Evolutionary conservation across 1,284 basidiomycete genomes (phyloP), one percentile per base, ranked within the genome.

Genomic region (Megacollybia platyphylla): DNA sequence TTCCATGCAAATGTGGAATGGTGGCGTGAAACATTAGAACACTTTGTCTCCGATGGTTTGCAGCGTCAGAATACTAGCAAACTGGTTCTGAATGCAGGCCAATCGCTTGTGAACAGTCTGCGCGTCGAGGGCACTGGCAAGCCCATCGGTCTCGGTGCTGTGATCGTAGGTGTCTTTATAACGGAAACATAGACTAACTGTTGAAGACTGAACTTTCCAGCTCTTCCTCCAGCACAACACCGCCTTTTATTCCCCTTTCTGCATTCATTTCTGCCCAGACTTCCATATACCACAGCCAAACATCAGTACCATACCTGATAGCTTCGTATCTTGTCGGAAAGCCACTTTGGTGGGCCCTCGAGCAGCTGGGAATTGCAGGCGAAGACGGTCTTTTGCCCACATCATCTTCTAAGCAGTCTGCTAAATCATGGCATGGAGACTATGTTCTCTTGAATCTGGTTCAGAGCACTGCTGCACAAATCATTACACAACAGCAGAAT

Each of bases 331-430:
- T 89, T 8, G 67, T 91, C 3, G 86, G 78, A 11, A 79, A 76
- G 53, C 87, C 89, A 0, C 63, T 92, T 1, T 90, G 84, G 80
- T 92, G 87, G 87, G 80, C 80, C 2, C 68, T 92, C 29, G 75
- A 83, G 41, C 86, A 87, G 49, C 62, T 87, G 29, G 85, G 79
- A 27, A 65, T 91, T 1, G 76, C 84, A 8, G 71, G 70, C 4
- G 69, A 74, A 29, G 76, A 79, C 31, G 76, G 76, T 5, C 36
- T 68, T 1, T 43, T 65, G 9, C 51, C 51, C 20, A 46, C 49
- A 5, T 50, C 47, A 15, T 47, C 49, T 8, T 40, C 51, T 26
- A 60, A 57, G 4, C 58, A 73, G 36, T 74, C 71, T 43, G 79
- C 84, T 49, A 67, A 65, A 1, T 63, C 70, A 37, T 73, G 83